Conservation (phyloP, 441 rosid genomes). For the Euphorbia celastroides region DNA sequence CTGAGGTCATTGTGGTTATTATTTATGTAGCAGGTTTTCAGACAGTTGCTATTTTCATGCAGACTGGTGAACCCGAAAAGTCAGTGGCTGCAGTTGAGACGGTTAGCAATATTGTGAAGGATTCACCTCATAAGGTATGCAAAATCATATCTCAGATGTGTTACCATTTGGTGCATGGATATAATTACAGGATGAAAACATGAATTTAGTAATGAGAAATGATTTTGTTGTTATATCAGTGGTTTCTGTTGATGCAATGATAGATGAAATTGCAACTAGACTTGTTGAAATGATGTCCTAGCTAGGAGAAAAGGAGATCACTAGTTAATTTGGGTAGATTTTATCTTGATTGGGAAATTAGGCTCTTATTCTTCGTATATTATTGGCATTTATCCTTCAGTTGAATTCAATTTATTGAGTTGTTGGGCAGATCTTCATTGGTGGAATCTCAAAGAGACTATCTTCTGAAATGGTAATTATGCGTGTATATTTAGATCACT, state of each 20-base stretch:
- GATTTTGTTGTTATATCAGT: not conserved
- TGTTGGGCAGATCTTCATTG: conserved; percentile 73
- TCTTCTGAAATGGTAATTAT: conserved; percentile 78
- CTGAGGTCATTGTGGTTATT: conserved; percentile 88
- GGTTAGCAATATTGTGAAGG: conserved; percentile 46
- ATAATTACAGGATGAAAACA: not conserved
- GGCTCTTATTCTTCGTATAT: not conserved
- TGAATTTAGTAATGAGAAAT: not conserved
- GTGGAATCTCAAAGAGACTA: conserved; percentile 70
- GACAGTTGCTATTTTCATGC: conserved; percentile 99
- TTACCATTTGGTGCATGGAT: not conserved
- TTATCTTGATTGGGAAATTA: not conserved
- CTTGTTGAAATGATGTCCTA: not conserved
- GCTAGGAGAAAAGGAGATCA: not conserved
- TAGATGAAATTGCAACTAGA: not conserved
- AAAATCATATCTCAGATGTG: conserved; percentile 3
- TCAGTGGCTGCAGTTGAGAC: conserved; percentile 36
- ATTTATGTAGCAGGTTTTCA: conserved; percentile 96
- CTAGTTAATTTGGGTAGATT: not conserved
- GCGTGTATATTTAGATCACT: conserved; percentile 6
- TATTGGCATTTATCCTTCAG: not conserved
- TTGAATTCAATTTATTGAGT: not conserved
- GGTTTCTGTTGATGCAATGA: not conserved
- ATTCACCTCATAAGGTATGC: conserved; percentile 73
- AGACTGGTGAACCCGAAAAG: conserved; percentile 72